These are phyloP conservation scores for Globisporangium canariense DNA, from an alignment of 352 stramenopile species.

Conservation along the genomic window DNA sequence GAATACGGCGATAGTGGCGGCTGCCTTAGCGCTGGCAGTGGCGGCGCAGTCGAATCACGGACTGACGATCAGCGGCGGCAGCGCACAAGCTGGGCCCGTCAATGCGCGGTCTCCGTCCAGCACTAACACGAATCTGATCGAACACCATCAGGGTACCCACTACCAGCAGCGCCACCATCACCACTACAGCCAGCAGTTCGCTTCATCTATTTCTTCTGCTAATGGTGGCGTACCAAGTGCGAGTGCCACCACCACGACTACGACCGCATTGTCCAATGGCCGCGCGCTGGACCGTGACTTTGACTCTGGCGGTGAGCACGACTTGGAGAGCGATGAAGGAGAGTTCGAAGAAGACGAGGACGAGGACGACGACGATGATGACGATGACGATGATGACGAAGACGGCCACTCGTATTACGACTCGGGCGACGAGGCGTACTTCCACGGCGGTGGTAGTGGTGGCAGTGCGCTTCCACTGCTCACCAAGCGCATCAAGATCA, in stretches of 20 bases:
- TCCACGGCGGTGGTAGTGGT: constrained; percentile 11
- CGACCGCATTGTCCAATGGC: background rate
- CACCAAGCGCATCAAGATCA: constrained; percentile 53
- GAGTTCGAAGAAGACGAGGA: constrained; percentile 20
- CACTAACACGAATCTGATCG: background rate
- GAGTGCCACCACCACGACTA: too few species aligned
- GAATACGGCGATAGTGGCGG: background rate
- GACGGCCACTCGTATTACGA: constrained; percentile 50
- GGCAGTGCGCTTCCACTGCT: constrained; percentile 24
- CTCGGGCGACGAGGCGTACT: constrained; percentile 46
- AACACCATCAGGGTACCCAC: background rate
- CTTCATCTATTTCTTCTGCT: background rate
- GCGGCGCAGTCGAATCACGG: background rate
- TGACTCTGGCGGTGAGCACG: constrained; percentile 19
- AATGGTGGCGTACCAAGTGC: too few species aligned
- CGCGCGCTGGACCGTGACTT: constrained; percentile 14
- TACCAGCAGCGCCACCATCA: constrained; percentile 6
- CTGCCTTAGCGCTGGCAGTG: background rate
- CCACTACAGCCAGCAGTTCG: constrained; percentile 2
- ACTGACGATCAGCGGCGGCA: constrained; percentile 12
- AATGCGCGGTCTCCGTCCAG: background rate
- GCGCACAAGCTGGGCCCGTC: background rate
- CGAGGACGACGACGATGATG: constrained; percentile 41
- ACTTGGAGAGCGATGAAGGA: constrained; percentile 16
- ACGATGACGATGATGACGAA: constrained; percentile 43